A percentile compares a stretch with the other conserved stretches of the same genome.
Evolutionary conservation across 2,329 filamentous ascomycete genomes (phyloP).

Genomic region (Dothistroma septosporum): DNA sequence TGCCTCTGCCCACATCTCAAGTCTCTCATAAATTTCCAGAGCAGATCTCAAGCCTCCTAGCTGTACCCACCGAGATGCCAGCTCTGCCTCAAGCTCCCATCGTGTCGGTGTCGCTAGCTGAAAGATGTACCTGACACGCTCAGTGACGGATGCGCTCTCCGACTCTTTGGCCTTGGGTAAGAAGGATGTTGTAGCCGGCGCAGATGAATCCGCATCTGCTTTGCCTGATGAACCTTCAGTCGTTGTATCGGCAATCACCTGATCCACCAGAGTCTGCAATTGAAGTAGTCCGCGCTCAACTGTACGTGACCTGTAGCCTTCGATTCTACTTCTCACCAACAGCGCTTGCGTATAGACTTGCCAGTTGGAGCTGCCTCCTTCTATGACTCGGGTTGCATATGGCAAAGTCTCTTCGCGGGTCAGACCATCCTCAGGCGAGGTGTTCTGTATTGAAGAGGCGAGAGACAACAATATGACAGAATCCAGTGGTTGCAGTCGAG

Average conservation of each 20-base stretch:
- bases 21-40: slow-evolving; percentile 88
- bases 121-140: slow-evolving; percentile 79
- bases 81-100: slow-evolving; percentile 91
- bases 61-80: slow-evolving; percentile 87
- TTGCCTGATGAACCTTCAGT: slow-evolving; percentile 14
- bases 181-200: slow-evolving; percentile 61
- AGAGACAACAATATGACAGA: slow-evolving; percentile 77
- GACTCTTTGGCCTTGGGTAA: slow-evolving; percentile 69
- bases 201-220: slow-evolving; percentile 39
- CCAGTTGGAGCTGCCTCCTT: slow-evolving; percentile 92
- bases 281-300: slow-evolving; percentile 86
- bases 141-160: slow-evolving; percentile 72
- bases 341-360: slow-evolving; percentile 95
- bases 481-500: slow-evolving; percentile 75
- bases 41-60: slow-evolving; percentile 85
- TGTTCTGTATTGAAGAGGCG: slow-evolving; percentile 87
- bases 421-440: slow-evolving; percentile 74
- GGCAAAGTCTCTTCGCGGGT: slow-evolving; percentile 92
- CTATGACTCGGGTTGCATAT: slow-evolving; percentile 81
- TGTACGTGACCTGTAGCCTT: slow-evolving; percentile 80
- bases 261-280: slow-evolving; percentile 90
- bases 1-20: slow-evolving; percentile 92
- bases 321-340: slow-evolving; percentile 82
- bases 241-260: slow-evolving; percentile 80
- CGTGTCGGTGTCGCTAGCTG: slow-evolving; percentile 76